Base-by-base conservation (phyloP, 768 basidiomycete genomes). In the Ramaria sp. region DNA sequence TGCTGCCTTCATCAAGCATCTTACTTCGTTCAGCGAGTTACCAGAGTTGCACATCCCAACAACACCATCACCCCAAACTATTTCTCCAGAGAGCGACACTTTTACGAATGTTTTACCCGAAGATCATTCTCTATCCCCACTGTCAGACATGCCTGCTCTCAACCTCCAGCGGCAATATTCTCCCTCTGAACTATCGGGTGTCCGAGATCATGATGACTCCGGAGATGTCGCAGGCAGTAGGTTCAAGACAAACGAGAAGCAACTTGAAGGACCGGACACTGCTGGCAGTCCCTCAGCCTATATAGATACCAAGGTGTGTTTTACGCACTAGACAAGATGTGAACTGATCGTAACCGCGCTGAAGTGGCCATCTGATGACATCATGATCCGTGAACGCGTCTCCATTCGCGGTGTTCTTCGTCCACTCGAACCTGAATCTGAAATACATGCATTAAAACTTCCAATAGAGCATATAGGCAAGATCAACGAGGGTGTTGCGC, bases 341-440 rank as follows among this genome's bases (percentile, higher is more conserved):
- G 15, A 4, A 27, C 45, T 47, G 25, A 30, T 47, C 32, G 15
- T 12, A 32, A 34, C 36, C 5, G 16, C 6, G 6, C 32, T 32
- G 48, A 25, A 16, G 15, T 55, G 28, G 25, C 67, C 69, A 5
- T 69, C 66, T 59, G 61, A 55, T 18, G 76, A 76, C 49, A 71
- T 74, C 36, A 96, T 98, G 83, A 88, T 98, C 52, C 80, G 95
- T 34, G 95, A 98, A 67, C 78, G 96, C 18, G 81, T 98, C 25
- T 84, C 86, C 1, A 87, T 82, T 0, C 76, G 75, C 9, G 96
- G 96, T 6, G 66, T 83, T n/a, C 71, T 91, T n/a, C 79, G 93
- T 16, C 74, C 86, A 0, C 70, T 99, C 34, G 94, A 97, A 59
- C 70, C 83, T 0, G 79, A 82, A 60, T 62, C 66, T 13, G 80